These are phyloP conservation scores for Psilocybe cyanescens DNA, from an alignment of 768 basidiomycete species.

Conservation along the genomic window DNA sequence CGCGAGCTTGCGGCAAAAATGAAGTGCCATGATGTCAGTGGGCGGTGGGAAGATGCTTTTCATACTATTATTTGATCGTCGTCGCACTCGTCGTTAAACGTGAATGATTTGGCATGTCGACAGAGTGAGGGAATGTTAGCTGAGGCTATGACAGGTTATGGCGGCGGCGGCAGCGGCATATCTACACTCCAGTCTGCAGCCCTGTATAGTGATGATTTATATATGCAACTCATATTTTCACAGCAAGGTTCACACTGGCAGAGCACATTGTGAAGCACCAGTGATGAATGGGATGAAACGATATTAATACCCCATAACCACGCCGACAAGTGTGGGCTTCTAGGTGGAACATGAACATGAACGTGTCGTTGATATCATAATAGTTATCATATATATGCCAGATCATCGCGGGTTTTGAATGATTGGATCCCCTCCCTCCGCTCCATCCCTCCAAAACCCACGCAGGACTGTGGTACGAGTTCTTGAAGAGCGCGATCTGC, in stretches of 20 bases:
- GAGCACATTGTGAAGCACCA: no score
- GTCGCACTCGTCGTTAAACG: not conserved
- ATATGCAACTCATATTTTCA: no score
- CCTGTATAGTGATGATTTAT: no score
- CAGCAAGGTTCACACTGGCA: no score
- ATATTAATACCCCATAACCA: not conserved
- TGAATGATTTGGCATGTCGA: conserved; percentile 6
- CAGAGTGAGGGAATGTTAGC: not conserved
- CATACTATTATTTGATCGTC: not conserved
- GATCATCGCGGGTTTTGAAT: not conserved
- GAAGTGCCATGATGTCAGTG: not conserved
- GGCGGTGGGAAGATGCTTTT: not conserved
- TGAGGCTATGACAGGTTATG: not conserved
- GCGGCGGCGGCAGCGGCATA: not conserved
- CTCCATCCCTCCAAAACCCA: not conserved
- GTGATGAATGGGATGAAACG: not conserved
- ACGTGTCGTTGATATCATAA: no score
- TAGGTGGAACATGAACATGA: not conserved
- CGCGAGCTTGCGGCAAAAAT: not conserved
- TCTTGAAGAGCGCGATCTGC: no score
- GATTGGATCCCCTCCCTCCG: not conserved
- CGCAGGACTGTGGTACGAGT: not conserved
- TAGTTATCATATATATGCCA: not conserved
- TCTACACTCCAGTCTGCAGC: no score
- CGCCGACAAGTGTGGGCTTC: not conserved